phyloP scores from a whole-genome alignment of 2,329 filamentous ascomycete genomes.

The Colletotrichum eleusines region DNA sequence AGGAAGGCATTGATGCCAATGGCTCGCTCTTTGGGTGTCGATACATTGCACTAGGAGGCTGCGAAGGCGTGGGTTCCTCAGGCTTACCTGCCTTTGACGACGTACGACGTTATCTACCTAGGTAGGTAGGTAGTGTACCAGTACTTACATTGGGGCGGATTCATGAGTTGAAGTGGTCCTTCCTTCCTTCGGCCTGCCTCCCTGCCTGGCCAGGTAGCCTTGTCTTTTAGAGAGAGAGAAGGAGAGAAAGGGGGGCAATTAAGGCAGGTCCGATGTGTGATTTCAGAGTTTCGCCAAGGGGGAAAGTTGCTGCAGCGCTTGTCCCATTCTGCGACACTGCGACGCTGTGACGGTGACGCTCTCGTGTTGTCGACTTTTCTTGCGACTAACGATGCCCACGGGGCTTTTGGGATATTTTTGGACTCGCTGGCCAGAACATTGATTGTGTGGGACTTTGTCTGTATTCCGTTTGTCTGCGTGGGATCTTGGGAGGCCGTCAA shows the following conservation, averaged over 20 bases:
- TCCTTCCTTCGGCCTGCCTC: neutral
- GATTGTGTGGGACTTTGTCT: neutral
- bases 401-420: constrained; percentile 31
- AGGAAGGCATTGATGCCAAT: constrained; percentile 10
- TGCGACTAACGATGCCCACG: constrained; percentile 6
- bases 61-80: constrained; percentile 17
- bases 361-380: constrained; percentile 27
- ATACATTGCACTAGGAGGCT: constrained; percentile 34
- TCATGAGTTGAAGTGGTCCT: constrained; percentile 7
- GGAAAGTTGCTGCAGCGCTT: constrained; percentile 27
- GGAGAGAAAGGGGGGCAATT: neutral
- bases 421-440: constrained; percentile 19
- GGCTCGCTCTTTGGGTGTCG: constrained; percentile 22
- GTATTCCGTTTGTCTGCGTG: neutral
- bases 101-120: no score
- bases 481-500: no score
- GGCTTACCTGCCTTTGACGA: constrained; percentile 10
- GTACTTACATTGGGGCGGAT: neutral
- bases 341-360: constrained; percentile 36
- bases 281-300: constrained; percentile 21
- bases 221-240: neutral
- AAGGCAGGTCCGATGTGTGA: neutral
- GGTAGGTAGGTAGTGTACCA: neutral
- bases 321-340: constrained; percentile 37
- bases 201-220: neutral